A percentile compares a stretch with the other conserved stretches of the same genome.
phyloP scores from a whole-genome alignment of 495 filamentous ascomycete species.

The Aspergillus mulundensis region DNA sequence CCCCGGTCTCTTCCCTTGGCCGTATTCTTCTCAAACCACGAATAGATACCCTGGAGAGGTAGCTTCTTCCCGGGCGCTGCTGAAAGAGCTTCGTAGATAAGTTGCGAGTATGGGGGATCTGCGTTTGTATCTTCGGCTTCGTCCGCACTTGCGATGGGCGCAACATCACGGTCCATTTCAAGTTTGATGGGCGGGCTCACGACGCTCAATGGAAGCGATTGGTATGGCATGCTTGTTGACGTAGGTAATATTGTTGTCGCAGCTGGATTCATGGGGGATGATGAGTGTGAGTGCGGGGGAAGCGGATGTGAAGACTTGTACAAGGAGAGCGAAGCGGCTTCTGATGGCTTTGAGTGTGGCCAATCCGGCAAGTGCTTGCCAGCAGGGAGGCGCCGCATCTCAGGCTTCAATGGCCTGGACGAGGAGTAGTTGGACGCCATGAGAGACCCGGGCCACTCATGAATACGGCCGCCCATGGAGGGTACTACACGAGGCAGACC shows the following conservation, averaged over 20 bases:
- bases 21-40: slow-evolving; percentile 83
- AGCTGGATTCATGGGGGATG: slow-evolving; percentile 8
- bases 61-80: slow-evolving; percentile 60
- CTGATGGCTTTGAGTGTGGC: slow-evolving; percentile 7
- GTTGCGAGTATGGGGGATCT: slow-evolving; percentile 72
- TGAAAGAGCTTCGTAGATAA: slow-evolving; percentile 75
- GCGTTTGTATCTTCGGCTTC: slow-evolving; percentile 31
- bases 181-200: slow-evolving; percentile 14
- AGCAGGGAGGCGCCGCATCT: slow-evolving; percentile 9
- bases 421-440: slow-evolving; percentile 10
- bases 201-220: slow-evolving; percentile 15
- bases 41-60: slow-evolving; percentile 81
- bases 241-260: slow-evolving; percentile 17
- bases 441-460: slow-evolving; percentile 12
- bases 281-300: slow-evolving; percentile 3
- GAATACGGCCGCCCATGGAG: not conserved
- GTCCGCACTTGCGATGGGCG: slow-evolving; percentile 10
- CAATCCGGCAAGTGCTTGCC: slow-evolving; percentile 10
- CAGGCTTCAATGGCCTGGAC: slow-evolving; percentile 16
- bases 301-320: slow-evolving; percentile 7
- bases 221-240: slow-evolving; percentile 22
- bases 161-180: slow-evolving; percentile 14
- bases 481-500: slow-evolving; percentile 15
- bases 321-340: not conserved
- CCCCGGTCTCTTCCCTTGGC: slow-evolving; percentile 60